Evolutionary conservation across 179 eudicot species (phyloP), one percentile per base, ranked within the genome.

Genomic region (Nepenthes alata): DNA sequence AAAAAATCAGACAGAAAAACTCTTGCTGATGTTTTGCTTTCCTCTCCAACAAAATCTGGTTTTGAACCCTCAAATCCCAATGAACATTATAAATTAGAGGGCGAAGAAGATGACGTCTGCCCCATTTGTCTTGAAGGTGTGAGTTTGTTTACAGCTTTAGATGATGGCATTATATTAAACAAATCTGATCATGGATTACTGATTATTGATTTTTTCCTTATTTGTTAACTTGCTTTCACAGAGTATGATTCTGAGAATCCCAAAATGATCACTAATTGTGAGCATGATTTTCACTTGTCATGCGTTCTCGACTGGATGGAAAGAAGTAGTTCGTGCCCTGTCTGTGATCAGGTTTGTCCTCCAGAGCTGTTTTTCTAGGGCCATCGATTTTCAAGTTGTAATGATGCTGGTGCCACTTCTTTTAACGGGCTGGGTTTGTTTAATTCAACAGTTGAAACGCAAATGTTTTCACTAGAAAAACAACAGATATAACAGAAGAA

Each of bases 271-370:
- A 80, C 97, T 0, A 83, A 73, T 59, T 87, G 95, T 76, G 85
- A 83, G 60, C 97, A 90, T 77, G 83, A 81, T 59, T 90, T 87
- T 80, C 97, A 90, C 68, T 80, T 90, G 54, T 85, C 95, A 15
- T 90, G 95, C 81, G 82, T 90, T 55, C 89, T 87, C 47, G 97
- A 90, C 72, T 90, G 97, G 97, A 87, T 87, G 97, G 97, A 87
- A 73, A 83, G 97, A 85, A 90, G 97, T 70, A 79, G 81, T 77
- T 77, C 80, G 39, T 87, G 97, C 61, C 97, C 97, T 59, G 88
- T 90, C 15, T 87, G 97, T 59, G 74, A 87, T 74, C 81, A 87
- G 97, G 97, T 89, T 52, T 63, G 84, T 25, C 25, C 25, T 25
- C 35, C 58, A 39, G 3, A 47, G 2, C 10, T 45, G 6, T 4